Conservation (phyloP, 768 basidiomycete species). For the Tubosaeta sp. region DNA sequence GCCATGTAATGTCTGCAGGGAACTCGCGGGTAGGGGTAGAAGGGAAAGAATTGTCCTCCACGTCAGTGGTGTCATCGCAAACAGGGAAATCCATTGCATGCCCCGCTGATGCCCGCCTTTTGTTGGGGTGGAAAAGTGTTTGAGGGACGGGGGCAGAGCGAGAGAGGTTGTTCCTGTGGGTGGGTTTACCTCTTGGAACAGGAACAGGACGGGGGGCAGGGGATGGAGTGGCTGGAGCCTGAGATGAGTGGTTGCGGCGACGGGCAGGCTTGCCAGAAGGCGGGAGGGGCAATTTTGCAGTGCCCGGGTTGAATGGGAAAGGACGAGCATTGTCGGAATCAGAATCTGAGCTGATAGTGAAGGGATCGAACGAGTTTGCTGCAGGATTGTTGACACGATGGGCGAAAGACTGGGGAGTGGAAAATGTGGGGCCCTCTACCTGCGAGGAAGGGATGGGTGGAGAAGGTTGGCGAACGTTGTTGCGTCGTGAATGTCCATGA, state of each 20-base stretch:
- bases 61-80: constrained; percentile 68
- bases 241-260: constrained; percentile 44
- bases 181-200: constrained; percentile 36
- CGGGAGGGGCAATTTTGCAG: constrained; percentile 34
- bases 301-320: constrained; percentile 18
- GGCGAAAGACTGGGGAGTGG: constrained; percentile 21
- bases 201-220: constrained; percentile 43
- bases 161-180: constrained; percentile 32
- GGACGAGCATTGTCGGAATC: constrained; percentile 37
- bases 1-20: constrained; percentile 27
- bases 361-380: constrained; percentile 44
- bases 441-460: constrained; percentile 60
- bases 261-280: constrained; percentile 57
- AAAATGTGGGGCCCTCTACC: constrained; percentile 49
- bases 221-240: constrained; percentile 33
- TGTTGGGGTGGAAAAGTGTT: constrained; percentile 26
- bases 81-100: constrained; percentile 50
- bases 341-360: constrained; percentile 44
- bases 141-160: constrained; percentile 51
- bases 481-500: constrained; percentile 43
- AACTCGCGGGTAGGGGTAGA: constrained; percentile 53
- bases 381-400: constrained; percentile 31
- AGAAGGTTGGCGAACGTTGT: constrained; percentile 58
- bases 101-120: constrained; percentile 33
- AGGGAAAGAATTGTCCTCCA: constrained; percentile 38